Conservation (phyloP, 2,329 filamentous ascomycete genomes). For the Endoconidiophora laricicola region DNA sequence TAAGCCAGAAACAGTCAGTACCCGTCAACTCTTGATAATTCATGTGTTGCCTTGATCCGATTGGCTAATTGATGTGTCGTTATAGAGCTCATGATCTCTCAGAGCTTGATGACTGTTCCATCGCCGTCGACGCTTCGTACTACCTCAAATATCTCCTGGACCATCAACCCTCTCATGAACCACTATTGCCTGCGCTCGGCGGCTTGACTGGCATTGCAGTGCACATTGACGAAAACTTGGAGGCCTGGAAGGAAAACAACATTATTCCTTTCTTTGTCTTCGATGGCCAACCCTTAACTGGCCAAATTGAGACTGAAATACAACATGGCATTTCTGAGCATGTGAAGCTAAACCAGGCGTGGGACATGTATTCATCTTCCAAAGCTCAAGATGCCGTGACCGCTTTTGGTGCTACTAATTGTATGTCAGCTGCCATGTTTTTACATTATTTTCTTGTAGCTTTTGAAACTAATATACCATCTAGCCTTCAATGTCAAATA, state of each 20-base stretch:
- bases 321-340: constrained; percentile 49
- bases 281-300: constrained; percentile 66
- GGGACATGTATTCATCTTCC: constrained; percentile 70
- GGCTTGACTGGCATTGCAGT: constrained; percentile 66
- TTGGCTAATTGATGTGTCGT: neutral
- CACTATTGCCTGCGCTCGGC: constrained; percentile 75
- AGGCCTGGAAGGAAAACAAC: constrained; percentile 49
- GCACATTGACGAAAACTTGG: constrained; percentile 62
- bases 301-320: constrained; percentile 53
- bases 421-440: constrained; percentile 28
- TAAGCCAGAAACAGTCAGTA: constrained; percentile 23
- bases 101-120: constrained; percentile 54
- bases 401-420: constrained; percentile 64
- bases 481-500: constrained; percentile 55
- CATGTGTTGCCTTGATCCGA: neutral
- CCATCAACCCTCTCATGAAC: constrained; percentile 56
- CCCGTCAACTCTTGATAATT: neutral
- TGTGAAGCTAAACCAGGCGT: constrained; percentile 59
- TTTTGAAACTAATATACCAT: neutral
- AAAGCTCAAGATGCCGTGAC: constrained; percentile 65
- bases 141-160: constrained; percentile 70
- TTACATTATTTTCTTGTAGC: neutral
- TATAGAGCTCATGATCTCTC: constrained; percentile 43
- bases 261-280: constrained; percentile 83
- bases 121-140: constrained; percentile 80